Evolutionary conservation across 2,329 filamentous ascomycete species (phyloP).

Genomic region (Claviceps quebecensis): DNA sequence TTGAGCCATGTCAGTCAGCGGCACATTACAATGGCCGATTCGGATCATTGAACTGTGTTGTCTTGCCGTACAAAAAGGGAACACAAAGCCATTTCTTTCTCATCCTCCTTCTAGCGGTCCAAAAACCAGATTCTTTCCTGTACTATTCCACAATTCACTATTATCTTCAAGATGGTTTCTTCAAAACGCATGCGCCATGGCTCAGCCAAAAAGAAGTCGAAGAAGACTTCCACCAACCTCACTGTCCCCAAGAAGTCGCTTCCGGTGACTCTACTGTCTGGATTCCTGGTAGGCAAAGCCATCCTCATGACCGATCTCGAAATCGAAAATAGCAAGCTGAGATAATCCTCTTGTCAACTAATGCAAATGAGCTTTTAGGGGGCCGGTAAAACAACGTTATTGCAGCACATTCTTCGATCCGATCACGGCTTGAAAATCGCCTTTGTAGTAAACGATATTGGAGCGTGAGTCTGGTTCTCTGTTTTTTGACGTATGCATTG

Average conservation of each 20-base stretch:
- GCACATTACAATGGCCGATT: background rate
- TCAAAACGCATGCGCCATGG: background rate
- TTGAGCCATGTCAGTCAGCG: background rate
- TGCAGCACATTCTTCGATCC: conserved; percentile 53
- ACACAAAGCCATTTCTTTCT: too few relatives aligned
- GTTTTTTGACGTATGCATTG: background rate
- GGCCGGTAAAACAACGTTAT: conserved; percentile 56
- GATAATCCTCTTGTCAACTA: too few relatives aligned
- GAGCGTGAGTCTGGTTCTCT: conserved; percentile 27
- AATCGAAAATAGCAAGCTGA: too few relatives aligned
- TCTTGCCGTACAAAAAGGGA: background rate
- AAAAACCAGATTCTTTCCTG: too few relatives aligned
- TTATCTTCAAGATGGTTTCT: background rate
- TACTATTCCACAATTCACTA: too few relatives aligned
- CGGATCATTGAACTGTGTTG: background rate
- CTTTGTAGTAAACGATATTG: conserved; percentile 62
- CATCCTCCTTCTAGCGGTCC: too few relatives aligned
- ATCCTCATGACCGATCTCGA: too few relatives aligned
- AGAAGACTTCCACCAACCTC: conserved; percentile 1
- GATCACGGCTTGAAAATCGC: conserved; percentile 56
- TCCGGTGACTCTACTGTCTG: conserved; percentile 22
- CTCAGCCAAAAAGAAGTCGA: background rate
- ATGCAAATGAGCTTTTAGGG: conserved; percentile 27
- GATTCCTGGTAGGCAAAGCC: conserved; percentile 16
- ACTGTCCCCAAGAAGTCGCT: conserved; percentile 12